These are phyloP conservation scores for Penicillium sp. DNA, from an alignment of 2,329 filamentous ascomycete species.

Conservation along the genomic window DNA sequence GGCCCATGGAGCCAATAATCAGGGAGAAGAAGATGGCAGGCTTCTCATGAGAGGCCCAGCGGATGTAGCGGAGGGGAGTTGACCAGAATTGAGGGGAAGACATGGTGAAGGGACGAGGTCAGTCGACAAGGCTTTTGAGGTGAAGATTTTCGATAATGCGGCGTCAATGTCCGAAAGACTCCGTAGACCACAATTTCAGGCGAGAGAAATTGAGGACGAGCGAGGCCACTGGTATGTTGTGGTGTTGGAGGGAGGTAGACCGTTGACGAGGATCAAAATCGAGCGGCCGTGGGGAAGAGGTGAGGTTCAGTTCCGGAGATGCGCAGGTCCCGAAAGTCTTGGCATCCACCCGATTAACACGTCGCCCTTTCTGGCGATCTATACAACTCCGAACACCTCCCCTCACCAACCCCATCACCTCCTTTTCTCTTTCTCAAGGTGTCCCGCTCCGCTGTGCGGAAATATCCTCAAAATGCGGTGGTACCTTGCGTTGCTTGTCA, in stretches of 20 bases:
- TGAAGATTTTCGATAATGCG: conserved; percentile 21
- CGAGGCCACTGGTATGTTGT: conserved; percentile 4
- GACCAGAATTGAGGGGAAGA: conserved; percentile 77
- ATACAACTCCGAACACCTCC: conserved; percentile 20
- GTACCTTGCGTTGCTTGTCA: conserved; percentile 67
- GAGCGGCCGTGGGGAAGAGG: conserved; percentile 27
- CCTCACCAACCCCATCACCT: conserved; percentile 11
- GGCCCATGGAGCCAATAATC: conserved; percentile 71
- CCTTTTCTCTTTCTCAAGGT: conserved; percentile 13
- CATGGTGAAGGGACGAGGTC: conserved; percentile 35
- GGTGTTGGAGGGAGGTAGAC: conserved; percentile 4
- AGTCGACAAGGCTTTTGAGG: conserved; percentile 19
- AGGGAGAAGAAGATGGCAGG: conserved; percentile 90
- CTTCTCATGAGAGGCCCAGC: conserved; percentile 84
- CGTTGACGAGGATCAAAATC: conserved; percentile 20
- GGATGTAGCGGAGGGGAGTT: conserved; percentile 77
- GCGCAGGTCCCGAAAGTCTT: conserved; percentile 36
- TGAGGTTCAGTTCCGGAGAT: conserved; percentile 31
- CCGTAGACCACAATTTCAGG: conserved; percentile 1
- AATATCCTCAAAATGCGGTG: conserved; percentile 65
- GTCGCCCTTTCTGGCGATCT: conserved; percentile 39
- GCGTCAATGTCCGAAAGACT: conserved; percentile 1
- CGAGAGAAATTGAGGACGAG: conserved; percentile 1
- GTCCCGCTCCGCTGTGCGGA: conserved; percentile 35
- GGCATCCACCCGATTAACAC: conserved; percentile 43